Conservation (phyloP, 495 filamentous ascomycete species). For the Podospora bellae-mahoneyi region DNA sequence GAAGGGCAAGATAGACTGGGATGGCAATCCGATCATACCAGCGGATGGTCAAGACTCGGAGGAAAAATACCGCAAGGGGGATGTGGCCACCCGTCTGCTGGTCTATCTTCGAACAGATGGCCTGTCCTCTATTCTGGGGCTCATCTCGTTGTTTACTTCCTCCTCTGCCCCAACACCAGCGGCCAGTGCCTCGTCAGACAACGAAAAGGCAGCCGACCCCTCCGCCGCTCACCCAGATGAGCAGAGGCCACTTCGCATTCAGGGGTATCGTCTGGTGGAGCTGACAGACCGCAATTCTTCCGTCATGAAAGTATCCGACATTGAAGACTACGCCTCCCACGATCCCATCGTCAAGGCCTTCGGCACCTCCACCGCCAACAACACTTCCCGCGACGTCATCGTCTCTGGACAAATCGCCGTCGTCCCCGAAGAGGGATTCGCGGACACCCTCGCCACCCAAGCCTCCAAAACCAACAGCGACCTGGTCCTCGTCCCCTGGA, state of each 20-base stretch:
- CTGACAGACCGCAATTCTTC: constrained; percentile 86
- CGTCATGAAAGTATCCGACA: constrained; percentile 84
- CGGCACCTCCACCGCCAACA: constrained; percentile 71
- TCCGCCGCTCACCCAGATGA: not conserved
- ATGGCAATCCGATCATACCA: constrained; percentile 55
- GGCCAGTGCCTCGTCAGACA: constrained; percentile 11
- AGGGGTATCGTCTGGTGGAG: constrained; percentile 78
- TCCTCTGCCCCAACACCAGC: constrained; percentile 16
- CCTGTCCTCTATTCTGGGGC: constrained; percentile 74
- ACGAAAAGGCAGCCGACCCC: not conserved
- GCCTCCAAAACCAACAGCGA: constrained; percentile 66
- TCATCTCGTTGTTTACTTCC: constrained; percentile 63
- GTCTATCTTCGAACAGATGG: constrained; percentile 77
- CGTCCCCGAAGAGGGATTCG: constrained; percentile 69
- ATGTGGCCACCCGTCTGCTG: constrained; percentile 41
- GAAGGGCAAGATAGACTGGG: constrained; percentile 88
- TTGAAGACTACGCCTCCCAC: constrained; percentile 65
- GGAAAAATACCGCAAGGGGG: constrained; percentile 44
- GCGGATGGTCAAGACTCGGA: constrained; percentile 39
- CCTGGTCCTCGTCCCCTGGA: constrained; percentile 83
- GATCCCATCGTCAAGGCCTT: constrained; percentile 90
- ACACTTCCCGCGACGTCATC: constrained; percentile 59
- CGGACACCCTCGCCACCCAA: constrained; percentile 64
- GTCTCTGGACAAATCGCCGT: constrained; percentile 74
- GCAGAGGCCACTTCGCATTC: constrained; percentile 64